Evolutionary conservation across 768 basidiomycete genomes (phyloP).

Genomic region (Agrocybe chaxingu): DNA sequence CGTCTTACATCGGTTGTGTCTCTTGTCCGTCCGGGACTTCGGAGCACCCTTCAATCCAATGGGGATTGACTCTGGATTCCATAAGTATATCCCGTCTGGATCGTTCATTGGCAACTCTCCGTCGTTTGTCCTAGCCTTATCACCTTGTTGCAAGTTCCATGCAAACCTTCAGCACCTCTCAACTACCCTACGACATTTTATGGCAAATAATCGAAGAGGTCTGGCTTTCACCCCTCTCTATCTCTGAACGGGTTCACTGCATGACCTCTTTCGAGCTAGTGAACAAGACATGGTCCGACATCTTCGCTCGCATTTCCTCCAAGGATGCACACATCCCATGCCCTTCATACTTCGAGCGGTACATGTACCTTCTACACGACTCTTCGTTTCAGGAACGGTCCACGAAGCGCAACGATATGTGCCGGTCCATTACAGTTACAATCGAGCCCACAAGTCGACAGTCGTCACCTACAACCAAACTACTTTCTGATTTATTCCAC

Average conservation of each 20-base stretch:
- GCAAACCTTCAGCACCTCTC: neutral
- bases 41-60: neutral
- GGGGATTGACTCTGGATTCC: too few relatives aligned
- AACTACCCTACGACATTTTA: constrained; percentile 2
- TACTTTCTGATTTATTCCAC: constrained; percentile 19
- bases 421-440: neutral
- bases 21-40: neutral
- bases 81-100: too few relatives aligned
- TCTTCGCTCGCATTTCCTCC: constrained; percentile 26
- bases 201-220: constrained; percentile 23
- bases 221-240: constrained; percentile 26
- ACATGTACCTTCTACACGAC: constrained; percentile 6
- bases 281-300: constrained; percentile 23
- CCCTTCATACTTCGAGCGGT: constrained; percentile 18
- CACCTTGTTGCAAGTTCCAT: neutral
- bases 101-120: too few relatives aligned
- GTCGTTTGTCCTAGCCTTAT: neutral
- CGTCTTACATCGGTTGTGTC: too few relatives aligned
- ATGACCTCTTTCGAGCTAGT: constrained; percentile 28
- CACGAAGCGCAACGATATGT: neutral
- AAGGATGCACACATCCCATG: constrained; percentile 29
- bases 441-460: neutral
- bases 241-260: constrained; percentile 25
- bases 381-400: constrained; percentile 6
- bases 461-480: constrained; percentile 11